Base-by-base conservation (phyloP, 2,329 filamentous ascomycete species). In the Epicoccum nigrum region DNA sequence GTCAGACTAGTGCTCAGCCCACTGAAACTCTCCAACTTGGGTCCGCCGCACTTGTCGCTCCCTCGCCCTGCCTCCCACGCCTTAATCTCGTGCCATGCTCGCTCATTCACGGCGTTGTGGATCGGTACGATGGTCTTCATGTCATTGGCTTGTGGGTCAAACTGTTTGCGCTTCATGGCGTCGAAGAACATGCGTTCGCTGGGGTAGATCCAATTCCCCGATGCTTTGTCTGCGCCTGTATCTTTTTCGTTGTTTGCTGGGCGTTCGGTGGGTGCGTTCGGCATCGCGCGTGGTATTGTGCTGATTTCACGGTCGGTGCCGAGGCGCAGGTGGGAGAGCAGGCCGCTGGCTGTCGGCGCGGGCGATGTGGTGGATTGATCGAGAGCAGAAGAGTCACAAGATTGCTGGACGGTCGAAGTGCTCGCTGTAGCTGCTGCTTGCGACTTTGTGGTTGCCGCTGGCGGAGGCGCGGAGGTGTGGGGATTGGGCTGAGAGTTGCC, bases 131-230 rank as follows among this genome's bases (percentile, higher is more conserved):
- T 92, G 27, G 89, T 89, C 66, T 84, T 87, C 87, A 97, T 97
- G 74, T 96, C 92, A 5, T 81, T 78, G 0, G 83, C 84, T 12
- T 81, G 78, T 23, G 83, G 86, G 54, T 86, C 84, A 77, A 92
- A 87, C 34, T 87, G 88, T 75, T 99, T 99, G 70, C 93, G 87
- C 79, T 88, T 86, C 86, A 99, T 93, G 35, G 94, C 94, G 39
- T 96, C 90, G 77, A 97, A 97, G 80, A 99, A 99, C 86, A 97
- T 96, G 69, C 90, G 88, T 73, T 97, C 93, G 0, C 89, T 94
- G 0, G 94, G 94, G 74, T 99, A 99, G 55, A 99, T 87, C 94
- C 94, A 99, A 73, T 97, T 96, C 0, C 93, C 93, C 0, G 84
- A 84, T 30, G 77, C 71, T 42, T 81, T 77, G 64, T 90, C 86